A percentile compares a stretch with the other conserved stretches of the same genome.
Conservation (phyloP, 2,329 filamentous ascomycete species). For the Catunica adiposa region DNA sequence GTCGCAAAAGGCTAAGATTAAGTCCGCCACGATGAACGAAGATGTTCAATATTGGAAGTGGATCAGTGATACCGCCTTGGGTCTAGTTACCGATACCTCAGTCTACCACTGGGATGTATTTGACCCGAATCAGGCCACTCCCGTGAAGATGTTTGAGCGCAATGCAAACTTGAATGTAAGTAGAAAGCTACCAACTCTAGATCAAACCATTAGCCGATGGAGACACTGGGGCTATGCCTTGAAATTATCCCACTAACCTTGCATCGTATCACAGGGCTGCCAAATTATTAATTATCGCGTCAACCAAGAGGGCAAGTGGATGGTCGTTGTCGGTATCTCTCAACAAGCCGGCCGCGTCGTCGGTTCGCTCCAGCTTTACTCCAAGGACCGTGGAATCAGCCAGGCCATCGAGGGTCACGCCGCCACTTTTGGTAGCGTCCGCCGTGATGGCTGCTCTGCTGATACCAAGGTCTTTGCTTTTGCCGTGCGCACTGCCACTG, state of each 20-base stretch:
- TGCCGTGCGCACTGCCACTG: slow-evolving; percentile 73
- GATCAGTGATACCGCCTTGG: slow-evolving; percentile 79
- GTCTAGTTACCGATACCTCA: slow-evolving; percentile 75
- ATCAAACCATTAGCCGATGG: neutral
- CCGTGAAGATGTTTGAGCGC: slow-evolving; percentile 86
- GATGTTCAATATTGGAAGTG: slow-evolving; percentile 99
- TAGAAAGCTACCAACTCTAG: neutral
- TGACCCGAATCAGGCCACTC: slow-evolving; percentile 60
- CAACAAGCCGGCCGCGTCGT: slow-evolving; percentile 86
- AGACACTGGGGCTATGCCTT: neutral
- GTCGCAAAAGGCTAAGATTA: slow-evolving; percentile 81
- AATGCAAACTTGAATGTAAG: slow-evolving; percentile 74
- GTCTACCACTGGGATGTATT: slow-evolving; percentile 98
- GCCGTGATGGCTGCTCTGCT: slow-evolving; percentile 72
- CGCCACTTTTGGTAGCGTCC: slow-evolving; percentile 78
- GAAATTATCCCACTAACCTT: neutral
- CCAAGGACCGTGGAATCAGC: slow-evolving; percentile 87
- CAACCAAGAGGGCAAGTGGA: slow-evolving; percentile 93
- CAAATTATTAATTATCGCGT: slow-evolving; percentile 99
- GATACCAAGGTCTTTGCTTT: slow-evolving; percentile 96
- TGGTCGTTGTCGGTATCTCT: slow-evolving; percentile 91
- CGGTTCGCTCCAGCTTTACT: slow-evolving; percentile 94
- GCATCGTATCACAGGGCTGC: slow-evolving; percentile 45
- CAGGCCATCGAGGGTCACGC: slow-evolving; percentile 97
- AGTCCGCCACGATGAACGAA: slow-evolving; percentile 90